Conservation (phyloP, 495 filamentous ascomycete genomes). For the Cryomyces minteri region DNA sequence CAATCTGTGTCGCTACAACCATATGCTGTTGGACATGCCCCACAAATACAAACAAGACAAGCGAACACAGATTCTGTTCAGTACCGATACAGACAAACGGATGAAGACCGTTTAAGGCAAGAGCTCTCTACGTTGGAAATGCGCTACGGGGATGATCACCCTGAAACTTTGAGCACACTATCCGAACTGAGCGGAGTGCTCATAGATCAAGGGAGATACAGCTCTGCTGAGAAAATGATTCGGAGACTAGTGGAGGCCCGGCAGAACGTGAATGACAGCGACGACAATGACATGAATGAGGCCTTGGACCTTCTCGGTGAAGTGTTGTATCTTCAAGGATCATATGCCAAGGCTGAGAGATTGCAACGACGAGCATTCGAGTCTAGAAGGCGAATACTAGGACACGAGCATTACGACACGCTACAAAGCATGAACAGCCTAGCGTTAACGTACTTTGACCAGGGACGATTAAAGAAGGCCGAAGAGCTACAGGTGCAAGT, state of each 20-base stretch:
- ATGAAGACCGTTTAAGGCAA: conserved; percentile 6
- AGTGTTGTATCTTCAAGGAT: conserved; percentile 1
- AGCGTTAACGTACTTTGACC: neutral
- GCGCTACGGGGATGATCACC: neutral
- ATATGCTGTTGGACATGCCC: neutral
- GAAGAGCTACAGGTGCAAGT: conserved; percentile 7
- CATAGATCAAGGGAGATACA: conserved; percentile 9
- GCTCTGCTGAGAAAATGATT: conserved; percentile 5
- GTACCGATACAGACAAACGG: conserved; percentile 5
- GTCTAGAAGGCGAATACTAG: conserved; percentile 5
- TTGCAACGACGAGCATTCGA: neutral
- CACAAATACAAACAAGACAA: neutral
- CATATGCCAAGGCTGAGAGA: neutral
- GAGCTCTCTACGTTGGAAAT: conserved; percentile 4
- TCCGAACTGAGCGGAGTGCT: conserved; percentile 5
- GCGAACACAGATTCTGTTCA: neutral
- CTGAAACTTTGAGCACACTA: conserved; percentile 3
- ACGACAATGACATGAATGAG: conserved; percentile 1
- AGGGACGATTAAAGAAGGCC: conserved; percentile 9
- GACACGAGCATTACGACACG: conserved; percentile 7
- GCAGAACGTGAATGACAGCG: neutral
- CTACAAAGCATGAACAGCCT: conserved; percentile 1
- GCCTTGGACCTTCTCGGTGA: conserved; percentile 5
- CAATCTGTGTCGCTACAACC: neutral
- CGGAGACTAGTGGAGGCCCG: conserved; percentile 4